phyloP scores from a whole-genome alignment of 2,329 filamentous ascomycete genomes.

The Macrophomina tecta region DNA sequence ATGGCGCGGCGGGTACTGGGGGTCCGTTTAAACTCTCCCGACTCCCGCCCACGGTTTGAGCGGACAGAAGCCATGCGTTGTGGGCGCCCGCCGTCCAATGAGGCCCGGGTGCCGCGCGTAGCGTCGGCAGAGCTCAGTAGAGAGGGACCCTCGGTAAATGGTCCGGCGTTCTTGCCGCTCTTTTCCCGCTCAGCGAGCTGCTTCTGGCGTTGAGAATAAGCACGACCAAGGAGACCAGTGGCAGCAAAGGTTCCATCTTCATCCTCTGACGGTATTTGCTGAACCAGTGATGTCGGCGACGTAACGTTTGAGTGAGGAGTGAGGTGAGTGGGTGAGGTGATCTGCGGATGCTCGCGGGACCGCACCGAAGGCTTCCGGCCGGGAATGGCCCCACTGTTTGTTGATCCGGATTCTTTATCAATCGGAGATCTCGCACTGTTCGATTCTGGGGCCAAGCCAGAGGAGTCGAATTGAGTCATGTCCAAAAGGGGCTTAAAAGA shows the following conservation, averaged over 20 bases:
- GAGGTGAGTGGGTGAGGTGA: constrained; percentile 36
- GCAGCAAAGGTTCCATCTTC: constrained; percentile 53
- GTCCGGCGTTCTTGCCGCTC: constrained; percentile 39
- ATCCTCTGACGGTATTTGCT: constrained; percentile 31
- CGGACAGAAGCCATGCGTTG: constrained; percentile 42
- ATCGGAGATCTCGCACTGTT: constrained; percentile 1
- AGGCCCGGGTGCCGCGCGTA: constrained; percentile 34
- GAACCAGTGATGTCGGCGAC: constrained; percentile 26
- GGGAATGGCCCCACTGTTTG: constrained; percentile 38
- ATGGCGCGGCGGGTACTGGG: constrained; percentile 49
- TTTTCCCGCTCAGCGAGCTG: constrained; percentile 45
- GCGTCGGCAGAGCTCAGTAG: constrained; percentile 47
- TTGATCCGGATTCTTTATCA: constrained; percentile 36
- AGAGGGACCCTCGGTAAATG: constrained; percentile 64
- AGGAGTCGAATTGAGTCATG: constrained; percentile 61
- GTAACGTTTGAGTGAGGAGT: constrained; percentile 13
- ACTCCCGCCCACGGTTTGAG: constrained; percentile 36
- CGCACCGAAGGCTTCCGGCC: constrained; percentile 46
- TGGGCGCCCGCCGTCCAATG: constrained; percentile 34
- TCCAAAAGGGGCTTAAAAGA: constrained; percentile 73
- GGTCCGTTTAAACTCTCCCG: constrained; percentile 44
- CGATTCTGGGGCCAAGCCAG: constrained; percentile 6
- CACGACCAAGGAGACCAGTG: constrained; percentile 55
- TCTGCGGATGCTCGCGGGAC: constrained; percentile 44
- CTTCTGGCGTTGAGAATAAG: constrained; percentile 55